Evolutionary conservation across 2,329 filamentous ascomycete species (phyloP).

Genomic region (Fusarium keratoplasticum): DNA sequence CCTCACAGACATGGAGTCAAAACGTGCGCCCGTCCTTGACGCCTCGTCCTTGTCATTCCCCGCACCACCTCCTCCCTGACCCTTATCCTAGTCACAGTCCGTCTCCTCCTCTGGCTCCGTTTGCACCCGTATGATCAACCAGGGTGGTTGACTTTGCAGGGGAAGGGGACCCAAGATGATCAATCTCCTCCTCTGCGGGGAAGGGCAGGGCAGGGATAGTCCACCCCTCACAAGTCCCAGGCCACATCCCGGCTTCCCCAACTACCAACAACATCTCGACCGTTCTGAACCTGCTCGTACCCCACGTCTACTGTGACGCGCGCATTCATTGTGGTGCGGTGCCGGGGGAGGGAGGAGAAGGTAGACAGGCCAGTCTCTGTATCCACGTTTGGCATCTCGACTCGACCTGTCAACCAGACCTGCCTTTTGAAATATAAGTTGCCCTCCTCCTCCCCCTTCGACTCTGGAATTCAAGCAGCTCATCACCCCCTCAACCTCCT

Average conservation of each 20-base stretch:
- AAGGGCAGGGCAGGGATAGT: conserved; percentile 17
- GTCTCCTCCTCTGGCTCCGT: neutral
- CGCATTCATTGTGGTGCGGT: conserved; percentile 11
- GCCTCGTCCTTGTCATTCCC: neutral
- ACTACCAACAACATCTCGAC: conserved; percentile 17
- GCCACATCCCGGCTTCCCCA: conserved; percentile 36
- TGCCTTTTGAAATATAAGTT: conserved; percentile 21
- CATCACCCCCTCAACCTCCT: neutral
- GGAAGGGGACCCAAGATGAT: conserved; percentile 5
- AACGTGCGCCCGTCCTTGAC: neutral
- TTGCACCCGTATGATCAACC: neutral
- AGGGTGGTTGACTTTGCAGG: neutral
- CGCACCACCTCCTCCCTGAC: conserved; percentile 7
- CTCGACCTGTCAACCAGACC: neutral
- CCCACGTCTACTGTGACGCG: conserved; percentile 33
- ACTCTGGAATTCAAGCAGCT: neutral
- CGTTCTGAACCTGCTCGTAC: conserved; percentile 3
- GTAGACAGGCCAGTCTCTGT: neutral
- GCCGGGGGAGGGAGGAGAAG: conserved; percentile 1
- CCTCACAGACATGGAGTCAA: neutral
- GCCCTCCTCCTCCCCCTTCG: neutral
- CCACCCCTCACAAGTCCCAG: conserved; percentile 14
- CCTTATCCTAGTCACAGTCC: conserved; percentile 11
- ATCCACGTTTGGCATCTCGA: neutral
- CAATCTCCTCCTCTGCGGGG: conserved; percentile 10